A percentile compares a stretch with the other conserved stretches of the same genome.
Conservation (phyloP, 208 protist genomes). For the Histomonas meleagridis region DNA sequence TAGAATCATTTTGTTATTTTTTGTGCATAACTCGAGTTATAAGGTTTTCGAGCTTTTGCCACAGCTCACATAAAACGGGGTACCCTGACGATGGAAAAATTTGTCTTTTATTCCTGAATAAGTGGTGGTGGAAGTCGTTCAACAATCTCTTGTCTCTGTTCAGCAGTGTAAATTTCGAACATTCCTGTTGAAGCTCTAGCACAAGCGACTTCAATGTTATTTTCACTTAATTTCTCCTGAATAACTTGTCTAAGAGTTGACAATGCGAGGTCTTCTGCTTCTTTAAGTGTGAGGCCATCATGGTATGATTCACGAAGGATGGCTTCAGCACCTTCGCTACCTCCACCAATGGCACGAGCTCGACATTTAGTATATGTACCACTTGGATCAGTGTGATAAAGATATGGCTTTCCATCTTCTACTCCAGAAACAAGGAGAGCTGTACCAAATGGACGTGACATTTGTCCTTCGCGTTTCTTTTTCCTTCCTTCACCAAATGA, state of each 20-base stretch:
- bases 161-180: neutral
- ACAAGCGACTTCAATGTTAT: conserved; percentile 37
- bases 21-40: too few relatives aligned
- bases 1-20: too few relatives aligned
- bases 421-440: neutral
- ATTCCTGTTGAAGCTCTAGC: neutral
- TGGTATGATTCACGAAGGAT: conserved; percentile 88
- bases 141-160: conserved; percentile 19
- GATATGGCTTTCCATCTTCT: conserved; percentile 37
- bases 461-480: conserved; percentile 18
- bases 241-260: conserved; percentile 25
- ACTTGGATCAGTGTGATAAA: conserved; percentile 86
- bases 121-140: conserved; percentile 22
- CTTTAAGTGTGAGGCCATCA: conserved; percentile 4
- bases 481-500: conserved; percentile 60
- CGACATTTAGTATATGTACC: conserved; percentile 85
- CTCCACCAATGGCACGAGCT: conserved; percentile 92
- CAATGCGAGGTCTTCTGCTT: conserved; percentile 21
- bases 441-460: neutral
- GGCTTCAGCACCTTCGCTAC: conserved; percentile 88
- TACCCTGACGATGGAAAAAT: too few relatives aligned
- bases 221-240: conserved; percentile 19
- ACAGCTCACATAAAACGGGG: too few relatives aligned
- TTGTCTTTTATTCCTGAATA: conserved; percentile 29
- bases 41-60: too few relatives aligned